These are phyloP conservation scores for Phytophthora pisi DNA, from an alignment of 352 stramenopile species.

Conservation along the genomic window DNA sequence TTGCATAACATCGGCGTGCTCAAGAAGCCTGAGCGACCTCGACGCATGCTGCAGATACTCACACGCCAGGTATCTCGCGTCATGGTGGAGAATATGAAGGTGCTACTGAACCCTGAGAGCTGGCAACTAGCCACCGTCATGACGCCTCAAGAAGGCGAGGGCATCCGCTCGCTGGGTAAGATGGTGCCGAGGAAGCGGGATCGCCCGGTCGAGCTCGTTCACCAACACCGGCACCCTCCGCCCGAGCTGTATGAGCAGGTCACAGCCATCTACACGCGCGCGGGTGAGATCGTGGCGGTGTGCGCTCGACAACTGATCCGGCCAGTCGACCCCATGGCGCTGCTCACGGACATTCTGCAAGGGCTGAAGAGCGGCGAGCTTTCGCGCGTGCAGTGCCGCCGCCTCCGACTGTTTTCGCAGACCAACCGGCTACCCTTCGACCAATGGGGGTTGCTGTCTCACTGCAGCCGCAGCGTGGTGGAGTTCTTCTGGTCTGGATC, in stretches of 20 bases:
- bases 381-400: conserved; percentile 45
- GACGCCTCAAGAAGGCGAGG: conserved; percentile 12
- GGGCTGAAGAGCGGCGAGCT: conserved; percentile 35
- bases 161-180: conserved; percentile 17
- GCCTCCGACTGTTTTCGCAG: conserved; percentile 58
- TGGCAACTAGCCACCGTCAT: conserved; percentile 61
- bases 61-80: conserved; percentile 51
- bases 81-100: conserved; percentile 61
- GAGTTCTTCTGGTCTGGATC: conserved; percentile 48
- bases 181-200: conserved; percentile 19
- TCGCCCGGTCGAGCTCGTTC: neutral
- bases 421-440: conserved; percentile 56
- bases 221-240: conserved; percentile 1
- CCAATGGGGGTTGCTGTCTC: conserved; percentile 48
- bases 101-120: conserved; percentile 46
- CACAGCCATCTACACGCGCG: conserved; percentile 47
- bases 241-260: conserved; percentile 60
- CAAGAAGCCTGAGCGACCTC: conserved; percentile 45
- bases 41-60: conserved; percentile 55
- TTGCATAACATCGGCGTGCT: conserved; percentile 50
- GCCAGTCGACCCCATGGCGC: conserved; percentile 36
- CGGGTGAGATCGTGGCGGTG: conserved; percentile 60
- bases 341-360: conserved; percentile 42
- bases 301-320: conserved; percentile 59
- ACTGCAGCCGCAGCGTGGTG: conserved; percentile 36